phyloP scores from a whole-genome alignment of 2,329 filamentous ascomycete genomes.

The Scolecobasidium constrictum region DNA sequence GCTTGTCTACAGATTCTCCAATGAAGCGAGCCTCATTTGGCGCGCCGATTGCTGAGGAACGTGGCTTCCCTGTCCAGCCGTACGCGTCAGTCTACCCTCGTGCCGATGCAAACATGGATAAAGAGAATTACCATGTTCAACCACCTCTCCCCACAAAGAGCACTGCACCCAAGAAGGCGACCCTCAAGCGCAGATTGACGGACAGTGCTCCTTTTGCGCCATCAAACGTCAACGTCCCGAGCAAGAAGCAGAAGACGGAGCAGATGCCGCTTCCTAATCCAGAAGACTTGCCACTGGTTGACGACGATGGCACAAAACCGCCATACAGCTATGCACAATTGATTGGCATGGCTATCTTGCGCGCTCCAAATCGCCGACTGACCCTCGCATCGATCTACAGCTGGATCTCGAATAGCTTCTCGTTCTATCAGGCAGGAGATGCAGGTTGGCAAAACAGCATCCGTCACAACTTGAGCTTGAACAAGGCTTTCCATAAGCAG shows the following conservation, averaged over 20 bases:
- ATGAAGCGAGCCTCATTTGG: constrained; percentile 43
- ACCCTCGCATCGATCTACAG: constrained; percentile 96
- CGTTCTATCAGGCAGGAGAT: constrained; percentile 75
- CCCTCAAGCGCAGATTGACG: constrained; percentile 2
- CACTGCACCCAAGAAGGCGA: not conserved
- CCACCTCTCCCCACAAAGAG: not conserved
- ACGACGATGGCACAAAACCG: constrained; percentile 83
- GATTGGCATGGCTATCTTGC: constrained; percentile 93
- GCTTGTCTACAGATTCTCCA: constrained; percentile 53
- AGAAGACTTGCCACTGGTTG: constrained; percentile 68
- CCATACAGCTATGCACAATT: constrained; percentile 87
- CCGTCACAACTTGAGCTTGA: constrained; percentile 90
- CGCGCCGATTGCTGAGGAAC: constrained; percentile 17
- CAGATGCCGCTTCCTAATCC: constrained; percentile 47
- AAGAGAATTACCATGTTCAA: not conserved
- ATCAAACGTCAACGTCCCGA: not conserved
- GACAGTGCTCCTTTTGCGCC: constrained; percentile 1
- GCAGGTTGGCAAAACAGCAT: constrained; percentile 99
- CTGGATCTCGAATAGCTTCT: constrained; percentile 95
- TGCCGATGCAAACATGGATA: constrained; percentile 15
- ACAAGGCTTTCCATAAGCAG: constrained; percentile 94
- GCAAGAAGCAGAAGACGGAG: constrained; percentile 8
- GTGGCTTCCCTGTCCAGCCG: constrained; percentile 32
- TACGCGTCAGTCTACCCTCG: constrained; percentile 13
- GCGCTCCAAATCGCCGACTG: constrained; percentile 69